A percentile compares a stretch with the other conserved stretches of the same genome.
Evolutionary conservation across 2,329 filamentous ascomycete species (phyloP).

Genomic region (Aspergillus ochraceoroseus): DNA sequence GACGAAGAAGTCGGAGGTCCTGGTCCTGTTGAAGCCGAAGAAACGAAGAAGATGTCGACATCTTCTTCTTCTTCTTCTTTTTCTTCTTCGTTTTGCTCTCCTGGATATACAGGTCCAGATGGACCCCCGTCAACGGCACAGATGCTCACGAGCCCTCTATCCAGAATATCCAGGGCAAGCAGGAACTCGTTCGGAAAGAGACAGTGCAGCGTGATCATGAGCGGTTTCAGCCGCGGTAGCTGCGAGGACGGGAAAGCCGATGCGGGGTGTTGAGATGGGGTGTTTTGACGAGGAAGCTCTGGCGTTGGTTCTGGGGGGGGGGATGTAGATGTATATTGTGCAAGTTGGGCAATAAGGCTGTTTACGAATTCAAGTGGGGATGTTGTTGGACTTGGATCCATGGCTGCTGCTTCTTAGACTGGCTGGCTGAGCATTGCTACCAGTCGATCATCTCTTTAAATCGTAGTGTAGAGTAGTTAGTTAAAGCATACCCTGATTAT

Average conservation of each 20-base stretch:
- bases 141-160: constrained; percentile 69
- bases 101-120: too few species aligned
- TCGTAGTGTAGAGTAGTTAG: too few species aligned
- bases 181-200: constrained; percentile 77
- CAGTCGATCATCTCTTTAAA: too few species aligned
- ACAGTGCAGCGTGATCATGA: constrained; percentile 76
- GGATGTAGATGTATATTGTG: background rate
- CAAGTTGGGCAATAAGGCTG: background rate
- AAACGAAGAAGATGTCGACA: constrained; percentile 58
- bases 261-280: constrained; percentile 16
- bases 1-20: constrained; percentile 22
- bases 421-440: too few species aligned
- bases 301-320: background rate
- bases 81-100: background rate
- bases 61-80: constrained; percentile 3
- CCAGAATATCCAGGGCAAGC: constrained; percentile 80
- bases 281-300: too few species aligned
- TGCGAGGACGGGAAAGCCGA: constrained; percentile 23
- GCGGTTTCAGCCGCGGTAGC: constrained; percentile 42
- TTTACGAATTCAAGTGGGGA: constrained; percentile 6
- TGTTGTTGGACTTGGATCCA: background rate
- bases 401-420: too few species aligned
- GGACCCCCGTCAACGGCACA: too few species aligned
- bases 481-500: too few species aligned
- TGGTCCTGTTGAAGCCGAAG: constrained; percentile 49